Percentiles rank a stretch among this genome's conserved stretches.
Evolutionary conservation across 2,329 filamentous ascomycete species (phyloP).

Genomic region (Trichoderma gracile): DNA sequence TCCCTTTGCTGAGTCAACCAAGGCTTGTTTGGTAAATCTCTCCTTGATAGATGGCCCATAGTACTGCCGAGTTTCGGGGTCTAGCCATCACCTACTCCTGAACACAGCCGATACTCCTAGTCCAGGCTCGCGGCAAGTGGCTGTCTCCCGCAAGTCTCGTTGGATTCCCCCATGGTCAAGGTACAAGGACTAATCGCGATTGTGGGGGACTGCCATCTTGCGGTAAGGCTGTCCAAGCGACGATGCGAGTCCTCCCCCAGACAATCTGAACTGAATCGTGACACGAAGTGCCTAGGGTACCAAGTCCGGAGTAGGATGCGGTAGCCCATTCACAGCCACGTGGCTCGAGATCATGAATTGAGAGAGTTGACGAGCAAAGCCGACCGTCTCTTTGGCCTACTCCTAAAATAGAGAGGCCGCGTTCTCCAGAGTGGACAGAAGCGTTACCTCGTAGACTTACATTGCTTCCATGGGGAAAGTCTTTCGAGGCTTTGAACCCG

Average conservation of each 20-base stretch:
- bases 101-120: not conserved
- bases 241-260: not conserved
- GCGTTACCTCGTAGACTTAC: not conserved
- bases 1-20: not conserved
- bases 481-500: not conserved
- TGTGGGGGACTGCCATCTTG: constrained; percentile 4
- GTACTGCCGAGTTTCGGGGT: not conserved
- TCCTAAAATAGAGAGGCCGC: not conserved
- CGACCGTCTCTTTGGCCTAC: not conserved
- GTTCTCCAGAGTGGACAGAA: not conserved
- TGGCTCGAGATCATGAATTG: not conserved
- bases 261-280: not conserved
- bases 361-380: not conserved
- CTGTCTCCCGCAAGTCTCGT: constrained; percentile 6
- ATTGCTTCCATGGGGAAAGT: not conserved
- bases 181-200: not conserved
- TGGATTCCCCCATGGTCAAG: not conserved
- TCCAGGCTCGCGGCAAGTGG: not conserved
- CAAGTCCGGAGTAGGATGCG: too few relatives aligned
- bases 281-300: too few relatives aligned
- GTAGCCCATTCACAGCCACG: not conserved
- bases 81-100: not conserved
- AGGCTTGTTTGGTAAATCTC: not conserved
- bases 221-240: not conserved
- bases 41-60: not conserved